phyloP scores from a whole-genome alignment of 202 grass and related monocot genomes.

The Sporobolus alterniflorus region DNA sequence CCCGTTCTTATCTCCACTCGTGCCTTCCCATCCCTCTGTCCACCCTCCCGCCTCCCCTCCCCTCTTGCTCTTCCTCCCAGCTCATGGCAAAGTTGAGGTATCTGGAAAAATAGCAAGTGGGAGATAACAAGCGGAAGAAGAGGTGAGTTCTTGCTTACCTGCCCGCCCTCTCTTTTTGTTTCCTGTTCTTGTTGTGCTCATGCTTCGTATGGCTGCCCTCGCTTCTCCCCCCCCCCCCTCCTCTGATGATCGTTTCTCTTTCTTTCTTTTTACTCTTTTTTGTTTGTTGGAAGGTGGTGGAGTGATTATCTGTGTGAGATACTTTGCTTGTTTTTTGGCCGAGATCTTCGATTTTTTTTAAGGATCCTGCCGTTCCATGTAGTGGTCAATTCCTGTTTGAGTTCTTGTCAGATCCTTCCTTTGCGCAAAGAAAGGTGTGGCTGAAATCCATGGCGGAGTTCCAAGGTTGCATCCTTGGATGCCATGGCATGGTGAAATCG shows the following conservation, averaged over 20 bases:
- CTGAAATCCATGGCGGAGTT: conserved; percentile 23
- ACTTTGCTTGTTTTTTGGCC: neutral
- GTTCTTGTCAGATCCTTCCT: neutral
- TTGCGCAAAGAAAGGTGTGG: neutral
- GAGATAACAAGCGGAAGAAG: neutral
- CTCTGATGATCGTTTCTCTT: neutral
- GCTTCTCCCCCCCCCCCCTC: neutral
- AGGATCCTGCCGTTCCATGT: neutral
- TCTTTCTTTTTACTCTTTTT: neutral
- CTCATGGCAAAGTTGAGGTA: conserved; percentile 51
- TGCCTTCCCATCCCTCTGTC: neutral
- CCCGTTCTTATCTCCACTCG: conserved; percentile 34
- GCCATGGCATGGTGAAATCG: neutral
- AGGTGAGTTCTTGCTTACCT: conserved; percentile 43
- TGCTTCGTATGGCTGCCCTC: neutral
- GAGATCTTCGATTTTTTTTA: conserved; percentile 11
- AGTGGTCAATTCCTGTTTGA: conserved; percentile 47
- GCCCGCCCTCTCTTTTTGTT: neutral
- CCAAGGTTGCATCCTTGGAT: conserved; percentile 19
- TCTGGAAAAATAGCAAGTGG: conserved; percentile 39
- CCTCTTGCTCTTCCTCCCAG: conserved; percentile 18
- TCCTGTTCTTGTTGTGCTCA: neutral
- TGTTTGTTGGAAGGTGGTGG: neutral
- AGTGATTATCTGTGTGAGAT: neutral
- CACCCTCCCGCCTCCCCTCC: neutral